phyloP scores from a whole-genome alignment of 371 early-diverging fungal genomes.

The Mucor irregularis region DNA sequence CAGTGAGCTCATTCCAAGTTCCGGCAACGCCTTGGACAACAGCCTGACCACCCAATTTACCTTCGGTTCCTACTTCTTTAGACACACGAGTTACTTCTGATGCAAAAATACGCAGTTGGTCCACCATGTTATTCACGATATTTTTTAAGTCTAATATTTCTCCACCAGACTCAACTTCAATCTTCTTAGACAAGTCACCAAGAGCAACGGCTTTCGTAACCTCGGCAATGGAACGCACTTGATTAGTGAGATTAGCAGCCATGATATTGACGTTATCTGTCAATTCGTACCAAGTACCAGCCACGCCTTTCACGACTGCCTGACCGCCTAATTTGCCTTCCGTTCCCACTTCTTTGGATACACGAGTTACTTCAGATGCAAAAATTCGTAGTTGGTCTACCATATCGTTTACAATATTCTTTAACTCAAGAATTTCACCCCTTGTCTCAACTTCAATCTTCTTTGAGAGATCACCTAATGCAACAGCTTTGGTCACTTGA shows the following conservation, averaged over 20 bases:
- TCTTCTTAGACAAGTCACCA: conserved; percentile 36
- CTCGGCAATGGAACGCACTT: conserved; percentile 51
- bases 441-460: conserved; percentile 36
- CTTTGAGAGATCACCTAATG: conserved; percentile 47
- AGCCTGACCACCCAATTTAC: conserved; percentile 52
- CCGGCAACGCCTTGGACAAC: conserved; percentile 44
- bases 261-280: conserved; percentile 48
- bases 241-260: conserved; percentile 57
- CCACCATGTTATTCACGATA: conserved; percentile 42
- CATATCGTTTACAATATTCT: conserved; percentile 33
- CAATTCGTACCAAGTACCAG: conserved; percentile 47
- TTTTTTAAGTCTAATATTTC: conserved; percentile 36
- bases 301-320: conserved; percentile 40
- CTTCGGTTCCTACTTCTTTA: conserved; percentile 41
- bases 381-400: conserved; percentile 40
- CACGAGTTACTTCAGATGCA: conserved; percentile 50
- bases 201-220: conserved; percentile 32
- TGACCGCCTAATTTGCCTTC: conserved; percentile 52
- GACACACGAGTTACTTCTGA: conserved; percentile 54
- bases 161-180: conserved; percentile 34
- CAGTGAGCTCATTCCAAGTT: conserved; percentile 47
- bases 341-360: conserved; percentile 38
- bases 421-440: conserved; percentile 35
- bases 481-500: conserved; percentile 35
- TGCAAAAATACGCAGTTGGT: conserved; percentile 38